Base-by-base conservation (phyloP, 2,329 filamentous ascomycete genomes). In the Sporothrix protearum region DNA sequence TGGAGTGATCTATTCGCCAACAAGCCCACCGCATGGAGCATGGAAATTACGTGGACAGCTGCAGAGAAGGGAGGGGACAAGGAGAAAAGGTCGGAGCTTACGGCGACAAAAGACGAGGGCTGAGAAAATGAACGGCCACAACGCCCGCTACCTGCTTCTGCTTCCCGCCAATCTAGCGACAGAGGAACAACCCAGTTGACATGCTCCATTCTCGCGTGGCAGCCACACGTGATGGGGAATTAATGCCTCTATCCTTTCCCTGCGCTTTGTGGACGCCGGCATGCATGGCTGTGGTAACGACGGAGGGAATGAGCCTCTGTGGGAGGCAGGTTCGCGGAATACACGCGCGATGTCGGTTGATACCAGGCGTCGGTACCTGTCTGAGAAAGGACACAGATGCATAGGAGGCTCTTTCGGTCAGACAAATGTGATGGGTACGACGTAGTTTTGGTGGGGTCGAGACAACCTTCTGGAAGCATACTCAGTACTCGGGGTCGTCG, bases 101-200 rank as follows among this genome's bases (percentile, higher is more conserved):
- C n/a, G n/a, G n/a, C n/a, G n/a, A n/a, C n/a, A 47, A 12, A 14
- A 47, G 42, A 47, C 42, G 42, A 47, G 42, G 42, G 42, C 42
- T 53, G 49, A 2, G 49, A 28, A 22, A 10, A 53, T 53, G 3
- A 14, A 22, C 49, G 22, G 8, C 3, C 25, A 28, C 49, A 28
- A 39, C 7, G 33, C n/a, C 16, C 57, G 57, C 33, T 63, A 25
- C 25, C 57, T 42, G 33, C 33, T 14, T 28, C 19, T 25, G 19
- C 57, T 9, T 61, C 9, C 33, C 57, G 57, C 57, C 33, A 61
- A 61, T 61, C 57, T 61, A n/a, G n/a, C n/a, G n/a, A 61, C 28
- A 57, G 28, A 28, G 28, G 16, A 30, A 55, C 30, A 59, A n/a
- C 55, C 16, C 36, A 16, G 28, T 45, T 2, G 6, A 19, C 19